Conservation (phyloP, 2,329 filamentous ascomycete species). For the Pseudocercospora ulei region DNA sequence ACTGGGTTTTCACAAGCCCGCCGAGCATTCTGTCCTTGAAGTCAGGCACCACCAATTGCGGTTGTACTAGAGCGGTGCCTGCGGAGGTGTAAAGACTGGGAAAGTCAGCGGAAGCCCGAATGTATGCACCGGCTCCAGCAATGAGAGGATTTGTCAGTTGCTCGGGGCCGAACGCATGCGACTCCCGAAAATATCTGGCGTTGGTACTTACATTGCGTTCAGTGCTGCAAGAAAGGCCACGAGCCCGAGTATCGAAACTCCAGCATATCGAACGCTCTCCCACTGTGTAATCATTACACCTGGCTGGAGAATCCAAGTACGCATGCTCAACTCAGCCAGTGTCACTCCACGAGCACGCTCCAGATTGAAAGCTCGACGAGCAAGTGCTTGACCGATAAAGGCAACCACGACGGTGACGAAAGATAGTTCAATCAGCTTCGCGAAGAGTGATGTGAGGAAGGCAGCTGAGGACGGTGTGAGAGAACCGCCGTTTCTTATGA, state of each 20-base stretch:
- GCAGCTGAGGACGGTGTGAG: slow-evolving; percentile 56
- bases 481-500: slow-evolving; percentile 44
- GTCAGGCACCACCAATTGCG: slow-evolving; percentile 54
- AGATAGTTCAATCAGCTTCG: slow-evolving; percentile 66
- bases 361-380: slow-evolving; percentile 55
- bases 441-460: slow-evolving; percentile 57
- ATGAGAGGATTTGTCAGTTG: no score
- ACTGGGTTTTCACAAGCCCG: slow-evolving; percentile 52
- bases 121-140: no score
- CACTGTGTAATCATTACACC: slow-evolving; percentile 63
- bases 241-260: slow-evolving; percentile 53
- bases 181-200: no score
- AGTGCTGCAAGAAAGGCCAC: slow-evolving; percentile 57
- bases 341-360: slow-evolving; percentile 51
- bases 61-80: slow-evolving; percentile 63
- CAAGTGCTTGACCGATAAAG: slow-evolving; percentile 64
- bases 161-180: no score
- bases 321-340: slow-evolving; percentile 68
- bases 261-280: slow-evolving; percentile 55
- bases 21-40: slow-evolving; percentile 45
- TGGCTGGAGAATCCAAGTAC: slow-evolving; percentile 51
- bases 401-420: slow-evolving; percentile 70
- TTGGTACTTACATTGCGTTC: slow-evolving; percentile 43
- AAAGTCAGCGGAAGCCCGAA: no score
- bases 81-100: slow-evolving; percentile 60